These are phyloP conservation scores for Suillus spraguei DNA, from an alignment of 768 basidiomycete species.

Conservation along the genomic window DNA sequence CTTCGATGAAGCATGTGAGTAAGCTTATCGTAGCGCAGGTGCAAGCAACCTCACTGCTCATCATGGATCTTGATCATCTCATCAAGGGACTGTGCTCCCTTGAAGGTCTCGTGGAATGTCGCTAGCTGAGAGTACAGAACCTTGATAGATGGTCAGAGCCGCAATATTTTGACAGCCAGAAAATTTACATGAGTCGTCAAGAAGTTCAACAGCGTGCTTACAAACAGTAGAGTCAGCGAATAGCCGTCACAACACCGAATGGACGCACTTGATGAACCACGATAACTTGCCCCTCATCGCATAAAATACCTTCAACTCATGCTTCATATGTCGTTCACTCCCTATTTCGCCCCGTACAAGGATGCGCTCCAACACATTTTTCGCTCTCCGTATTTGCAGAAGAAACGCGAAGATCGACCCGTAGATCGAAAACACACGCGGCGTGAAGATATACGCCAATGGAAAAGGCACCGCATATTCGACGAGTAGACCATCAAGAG, in stretches of 20 bases:
- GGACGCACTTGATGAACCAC: constrained; percentile 84
- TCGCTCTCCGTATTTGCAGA: constrained; percentile 73
- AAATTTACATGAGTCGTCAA: constrained; percentile 67
- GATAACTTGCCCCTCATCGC: constrained; percentile 75
- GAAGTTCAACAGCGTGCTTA: constrained; percentile 67
- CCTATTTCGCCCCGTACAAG: constrained; percentile 56
- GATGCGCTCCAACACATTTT: constrained; percentile 69
- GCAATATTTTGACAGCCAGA: neutral
- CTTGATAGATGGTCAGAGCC: constrained; percentile 36
- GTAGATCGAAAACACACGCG: constrained; percentile 56
- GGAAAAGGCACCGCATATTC: constrained; percentile 86
- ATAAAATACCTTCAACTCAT: constrained; percentile 70
- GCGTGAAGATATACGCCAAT: constrained; percentile 74
- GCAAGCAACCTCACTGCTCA: constrained; percentile 55
- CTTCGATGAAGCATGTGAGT: constrained; percentile 34
- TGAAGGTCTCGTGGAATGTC: constrained; percentile 59
- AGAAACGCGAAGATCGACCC: constrained; percentile 71
- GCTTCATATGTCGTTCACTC: constrained; percentile 35
- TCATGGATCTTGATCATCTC: constrained; percentile 74
- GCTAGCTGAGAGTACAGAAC: constrained; percentile 67
- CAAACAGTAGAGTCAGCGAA: constrained; percentile 10
- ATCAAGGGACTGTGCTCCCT: constrained; percentile 63
- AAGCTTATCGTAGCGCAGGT: neutral
- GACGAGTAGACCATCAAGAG: constrained; percentile 65
- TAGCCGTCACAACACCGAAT: neutral